Percentiles rank a stretch among this genome's conserved stretches.
Evolutionary conservation across 768 basidiomycete genomes (phyloP).

Genomic region (Tylopilus sp.): DNA sequence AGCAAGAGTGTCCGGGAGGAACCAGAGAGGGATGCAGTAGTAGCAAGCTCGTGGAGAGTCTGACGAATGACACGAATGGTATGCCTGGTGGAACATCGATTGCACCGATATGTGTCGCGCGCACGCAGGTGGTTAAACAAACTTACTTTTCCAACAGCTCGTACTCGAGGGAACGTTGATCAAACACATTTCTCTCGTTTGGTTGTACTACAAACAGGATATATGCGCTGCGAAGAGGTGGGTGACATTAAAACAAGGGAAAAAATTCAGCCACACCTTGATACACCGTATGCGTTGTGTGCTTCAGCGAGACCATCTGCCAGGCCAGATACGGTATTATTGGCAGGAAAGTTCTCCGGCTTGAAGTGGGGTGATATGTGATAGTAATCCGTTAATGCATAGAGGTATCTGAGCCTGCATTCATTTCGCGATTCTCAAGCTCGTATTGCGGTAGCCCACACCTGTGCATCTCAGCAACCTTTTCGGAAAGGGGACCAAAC

Average conservation of each 20-base stretch:
- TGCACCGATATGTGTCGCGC: background rate
- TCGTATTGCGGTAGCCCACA: slow-evolving; percentile 40
- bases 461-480: slow-evolving; percentile 72
- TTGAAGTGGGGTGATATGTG: slow-evolving; percentile 50
- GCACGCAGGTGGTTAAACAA: background rate
- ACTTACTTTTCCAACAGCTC: slow-evolving; percentile 74
- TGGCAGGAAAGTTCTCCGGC: slow-evolving; percentile 62
- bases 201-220: slow-evolving; percentile 90
- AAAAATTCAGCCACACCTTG: slow-evolving; percentile 41
- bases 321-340: slow-evolving; percentile 66
- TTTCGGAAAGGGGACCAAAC: slow-evolving; percentile 77
- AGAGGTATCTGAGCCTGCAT: slow-evolving; percentile 53
- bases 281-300: slow-evolving; percentile 66
- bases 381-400: slow-evolving; percentile 65
- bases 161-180: slow-evolving; percentile 88
- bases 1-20: slow-evolving; percentile 44
- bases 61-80: slow-evolving; percentile 71
- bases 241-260: background rate
- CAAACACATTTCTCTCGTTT: slow-evolving; percentile 90
- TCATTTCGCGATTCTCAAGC: background rate
- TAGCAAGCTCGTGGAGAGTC: slow-evolving; percentile 67
- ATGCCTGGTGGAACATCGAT: slow-evolving; percentile 44
- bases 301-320: slow-evolving; percentile 76
- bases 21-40: slow-evolving; percentile 51
- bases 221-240: slow-evolving; percentile 35